These are phyloP conservation scores for Phytophthora crassamura DNA, from an alignment of 352 stramenopile genomes.

Conservation along the genomic window DNA sequence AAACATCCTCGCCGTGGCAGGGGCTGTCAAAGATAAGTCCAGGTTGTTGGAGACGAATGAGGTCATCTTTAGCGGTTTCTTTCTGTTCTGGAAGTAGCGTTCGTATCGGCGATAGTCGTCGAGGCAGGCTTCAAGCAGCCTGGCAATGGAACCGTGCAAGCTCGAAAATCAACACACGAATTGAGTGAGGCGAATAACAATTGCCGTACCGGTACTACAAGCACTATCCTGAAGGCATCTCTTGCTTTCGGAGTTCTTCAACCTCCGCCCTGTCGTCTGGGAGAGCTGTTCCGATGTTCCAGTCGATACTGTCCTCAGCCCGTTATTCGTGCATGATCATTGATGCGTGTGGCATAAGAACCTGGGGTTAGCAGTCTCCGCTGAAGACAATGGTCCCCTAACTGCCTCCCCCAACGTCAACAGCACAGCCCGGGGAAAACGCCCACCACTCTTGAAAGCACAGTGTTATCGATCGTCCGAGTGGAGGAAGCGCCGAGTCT, in stretches of 20 bases:
- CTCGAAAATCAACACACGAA: too few species aligned
- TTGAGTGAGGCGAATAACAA: too few species aligned
- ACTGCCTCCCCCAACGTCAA: neutral
- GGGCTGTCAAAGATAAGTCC: too few species aligned
- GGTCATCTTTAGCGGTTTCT: too few species aligned
- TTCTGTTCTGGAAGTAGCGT: too few species aligned
- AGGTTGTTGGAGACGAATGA: too few species aligned
- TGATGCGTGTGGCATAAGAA: slow-evolving; percentile 28
- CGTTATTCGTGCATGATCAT: slow-evolving; percentile 11
- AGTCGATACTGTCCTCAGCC: neutral
- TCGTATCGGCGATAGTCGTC: neutral
- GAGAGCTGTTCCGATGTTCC: neutral
- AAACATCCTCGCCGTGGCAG: too few species aligned
- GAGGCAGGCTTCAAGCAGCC: neutral
- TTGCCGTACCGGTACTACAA: too few species aligned
- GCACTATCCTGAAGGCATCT: too few species aligned
- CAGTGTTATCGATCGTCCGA: slow-evolving; percentile 7
- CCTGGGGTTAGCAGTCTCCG: slow-evolving; percentile 5
- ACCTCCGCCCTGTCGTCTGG: too few species aligned
- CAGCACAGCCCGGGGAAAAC: neutral
- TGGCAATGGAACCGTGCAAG: too few species aligned
- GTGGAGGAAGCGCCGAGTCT: slow-evolving; percentile 11
- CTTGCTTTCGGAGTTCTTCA: too few species aligned
- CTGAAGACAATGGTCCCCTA: slow-evolving; percentile 20
- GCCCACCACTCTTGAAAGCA: slow-evolving; percentile 16